A percentile compares a stretch with the other conserved stretches of the same genome.
phyloP scores from a whole-genome alignment of 371 early-diverging fungal species.

The Mucor velutinosus region DNA sequence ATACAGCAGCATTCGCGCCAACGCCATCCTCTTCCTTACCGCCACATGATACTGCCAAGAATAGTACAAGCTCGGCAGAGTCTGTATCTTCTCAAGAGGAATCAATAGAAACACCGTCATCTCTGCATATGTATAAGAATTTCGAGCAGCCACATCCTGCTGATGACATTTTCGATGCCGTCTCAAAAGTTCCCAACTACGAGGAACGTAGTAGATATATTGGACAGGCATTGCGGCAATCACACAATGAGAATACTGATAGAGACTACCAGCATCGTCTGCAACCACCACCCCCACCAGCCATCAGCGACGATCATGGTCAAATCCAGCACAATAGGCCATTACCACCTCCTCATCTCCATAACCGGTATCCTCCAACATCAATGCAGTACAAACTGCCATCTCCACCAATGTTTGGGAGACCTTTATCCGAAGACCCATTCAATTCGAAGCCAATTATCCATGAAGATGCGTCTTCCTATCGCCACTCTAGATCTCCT shows the following conservation, averaged over 20 bases:
- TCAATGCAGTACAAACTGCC: not conserved
- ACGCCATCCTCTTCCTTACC: not conserved
- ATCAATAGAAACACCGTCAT: not conserved
- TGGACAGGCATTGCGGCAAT: not conserved
- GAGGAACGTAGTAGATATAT: not conserved
- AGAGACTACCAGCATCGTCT: not conserved
- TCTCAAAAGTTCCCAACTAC: not conserved
- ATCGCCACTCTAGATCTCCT: not conserved
- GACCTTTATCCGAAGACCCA: slow-evolving; percentile 2
- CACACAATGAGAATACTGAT: too few relatives aligned
- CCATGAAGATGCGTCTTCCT: not conserved
- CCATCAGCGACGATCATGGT: not conserved
- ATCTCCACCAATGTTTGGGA: not conserved
- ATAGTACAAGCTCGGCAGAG: not conserved
- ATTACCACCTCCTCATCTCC: not conserved
- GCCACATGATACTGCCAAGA: not conserved
- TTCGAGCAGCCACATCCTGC: not conserved
- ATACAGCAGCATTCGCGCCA: not conserved
- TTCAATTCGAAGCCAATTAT: slow-evolving; percentile 3
- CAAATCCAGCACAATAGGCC: slow-evolving; percentile 5
- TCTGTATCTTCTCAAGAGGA: not conserved
- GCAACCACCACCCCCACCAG: not conserved
- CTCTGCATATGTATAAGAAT: not conserved
- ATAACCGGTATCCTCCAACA: not conserved
- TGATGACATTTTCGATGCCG: not conserved